Evolutionary conservation across 169 alveolate genomes (phyloP), one percentile per base, ranked within the genome.

Genomic region (Plasmodium blacklocki): DNA sequence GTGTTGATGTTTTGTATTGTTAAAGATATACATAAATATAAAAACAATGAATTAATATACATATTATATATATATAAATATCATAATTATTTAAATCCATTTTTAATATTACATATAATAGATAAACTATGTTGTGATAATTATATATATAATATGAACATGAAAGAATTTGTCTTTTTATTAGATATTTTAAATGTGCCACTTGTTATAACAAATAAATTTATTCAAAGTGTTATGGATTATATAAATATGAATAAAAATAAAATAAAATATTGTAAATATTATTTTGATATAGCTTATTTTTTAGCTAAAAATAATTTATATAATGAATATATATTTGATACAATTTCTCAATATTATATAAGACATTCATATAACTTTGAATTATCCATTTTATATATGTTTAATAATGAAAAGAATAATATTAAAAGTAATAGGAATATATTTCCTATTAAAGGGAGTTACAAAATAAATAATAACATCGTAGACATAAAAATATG

Each of bases 271-370:
- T 68, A 43, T 58, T 43, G 45, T 7, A 60, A 83, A 26, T 78
- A 66, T 54, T 83, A 68, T 45, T 83, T 83, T 70, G 19, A 1
- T 14, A 62, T 83, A 68, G 74, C 59, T 2, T 83, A 83, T 58
- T 83, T 83, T 70, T 45, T 83, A 50, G 91, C 91, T 3, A 83
- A 59, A 23, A 67, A 83, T 63, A 83, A 83, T 83, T 83, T 83
- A 26, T 56, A 70, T 56, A 83, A 83, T 11, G 68, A 67, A 15
- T 19, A 58, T 26, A 50, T 71, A 21, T 18, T 83, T 8, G 71
- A 70, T 54, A 54, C n/a, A 26, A 68, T 83, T 26, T 14, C 85
- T 2, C 45, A 43, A 49, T 83, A 68, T 83, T 83, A 83, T 73
- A 47, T 29, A 2, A 2, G 3, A 18, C 23, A 56, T 56, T 15